Evolutionary conservation across 192 early-diverging fungal species (phyloP).

Genomic region (Coemansia sp.): DNA sequence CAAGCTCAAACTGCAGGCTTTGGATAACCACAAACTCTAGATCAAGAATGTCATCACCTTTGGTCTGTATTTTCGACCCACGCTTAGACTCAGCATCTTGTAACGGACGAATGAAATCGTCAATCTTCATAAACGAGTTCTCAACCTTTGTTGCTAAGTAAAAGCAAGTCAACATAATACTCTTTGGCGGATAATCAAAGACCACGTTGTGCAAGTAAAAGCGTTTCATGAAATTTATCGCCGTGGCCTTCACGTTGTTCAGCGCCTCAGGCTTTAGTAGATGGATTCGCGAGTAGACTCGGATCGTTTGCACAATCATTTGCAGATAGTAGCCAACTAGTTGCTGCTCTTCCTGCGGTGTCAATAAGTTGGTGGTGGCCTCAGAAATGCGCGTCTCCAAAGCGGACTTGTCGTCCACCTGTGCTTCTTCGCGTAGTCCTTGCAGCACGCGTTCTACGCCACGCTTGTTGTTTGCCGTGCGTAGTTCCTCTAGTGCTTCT

Average conservation of each 20-base stretch:
- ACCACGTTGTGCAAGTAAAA: conserved; percentile 78
- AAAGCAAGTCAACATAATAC: conserved; percentile 73
- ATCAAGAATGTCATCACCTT: conserved; percentile 56
- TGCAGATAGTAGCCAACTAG: conserved; percentile 47
- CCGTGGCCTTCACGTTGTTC: conserved; percentile 63
- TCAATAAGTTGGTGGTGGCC: conserved; percentile 42
- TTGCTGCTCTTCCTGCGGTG: conserved; percentile 43
- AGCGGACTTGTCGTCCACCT: conserved; percentile 23
- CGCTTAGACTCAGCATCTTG: conserved; percentile 32
- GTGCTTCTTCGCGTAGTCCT: conserved; percentile 59
- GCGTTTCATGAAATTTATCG: conserved; percentile 77
- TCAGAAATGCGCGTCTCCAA: conserved; percentile 35
- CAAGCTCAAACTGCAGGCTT: conserved; percentile 72
- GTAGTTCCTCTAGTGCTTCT: conserved; percentile 55
- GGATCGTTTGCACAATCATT: conserved; percentile 29
- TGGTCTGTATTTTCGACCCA: conserved; percentile 43
- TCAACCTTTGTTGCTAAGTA: conserved; percentile 78
- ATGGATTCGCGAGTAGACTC: conserved; percentile 17
- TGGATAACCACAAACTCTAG: conserved; percentile 70
- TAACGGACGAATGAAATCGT: conserved; percentile 62
- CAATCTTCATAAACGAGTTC: conserved; percentile 68
- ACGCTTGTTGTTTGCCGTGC: conserved; percentile 57
- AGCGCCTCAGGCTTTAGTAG: conserved; percentile 33
- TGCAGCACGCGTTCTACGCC: conserved; percentile 59
- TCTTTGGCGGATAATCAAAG: conserved; percentile 80